Percentiles rank a stretch among this genome's conserved stretches.
Evolutionary conservation across 257 asterid genomes (phyloP).

Genomic region (Salvia hispanica): DNA sequence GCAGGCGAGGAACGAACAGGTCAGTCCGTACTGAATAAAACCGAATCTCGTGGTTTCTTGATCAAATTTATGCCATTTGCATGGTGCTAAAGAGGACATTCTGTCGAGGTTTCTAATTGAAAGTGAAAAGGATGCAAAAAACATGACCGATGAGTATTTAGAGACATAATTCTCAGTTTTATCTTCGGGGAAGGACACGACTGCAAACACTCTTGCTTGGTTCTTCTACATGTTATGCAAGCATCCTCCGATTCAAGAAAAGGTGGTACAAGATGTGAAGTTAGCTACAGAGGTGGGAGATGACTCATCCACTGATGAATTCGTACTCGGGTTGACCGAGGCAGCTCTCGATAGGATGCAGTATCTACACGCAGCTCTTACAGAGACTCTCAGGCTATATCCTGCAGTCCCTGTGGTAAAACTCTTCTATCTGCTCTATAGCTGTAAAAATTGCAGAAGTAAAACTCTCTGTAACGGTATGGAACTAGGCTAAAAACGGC

Average conservation of each 20-base stretch:
- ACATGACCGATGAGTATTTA: conserved; percentile 47
- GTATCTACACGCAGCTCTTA: conserved; percentile 57
- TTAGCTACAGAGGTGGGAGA: conserved; percentile 35
- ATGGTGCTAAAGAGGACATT: conserved; percentile 50
- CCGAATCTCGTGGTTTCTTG: not conserved
- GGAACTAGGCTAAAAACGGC: not conserved
- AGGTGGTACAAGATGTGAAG: conserved; percentile 46
- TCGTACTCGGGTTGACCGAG: no score
- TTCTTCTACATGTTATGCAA: conserved; percentile 56
- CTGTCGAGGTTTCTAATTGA: conserved; percentile 55
- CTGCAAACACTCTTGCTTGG: conserved; percentile 62
- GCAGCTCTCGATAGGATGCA: conserved; percentile 62
- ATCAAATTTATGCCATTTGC: not conserved
- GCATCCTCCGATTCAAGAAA: conserved; percentile 53
- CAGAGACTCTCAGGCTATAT: conserved; percentile 62
- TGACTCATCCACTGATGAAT: conserved; percentile 33
- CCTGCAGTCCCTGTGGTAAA: conserved; percentile 63
- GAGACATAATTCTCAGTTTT: conserved; percentile 54
- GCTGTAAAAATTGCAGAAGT: not conserved
- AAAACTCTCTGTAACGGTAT: no score
- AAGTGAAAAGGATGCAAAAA: conserved; percentile 37
- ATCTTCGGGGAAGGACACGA: conserved; percentile 61
- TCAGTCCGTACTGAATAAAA: conserved; percentile 23
- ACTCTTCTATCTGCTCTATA: no score
- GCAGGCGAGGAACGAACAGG: conserved; percentile 44